A percentile compares a stretch with the other conserved stretches of the same genome.
phyloP scores from a whole-genome alignment of 768 basidiomycete species.

The Suillus occidentalis region DNA sequence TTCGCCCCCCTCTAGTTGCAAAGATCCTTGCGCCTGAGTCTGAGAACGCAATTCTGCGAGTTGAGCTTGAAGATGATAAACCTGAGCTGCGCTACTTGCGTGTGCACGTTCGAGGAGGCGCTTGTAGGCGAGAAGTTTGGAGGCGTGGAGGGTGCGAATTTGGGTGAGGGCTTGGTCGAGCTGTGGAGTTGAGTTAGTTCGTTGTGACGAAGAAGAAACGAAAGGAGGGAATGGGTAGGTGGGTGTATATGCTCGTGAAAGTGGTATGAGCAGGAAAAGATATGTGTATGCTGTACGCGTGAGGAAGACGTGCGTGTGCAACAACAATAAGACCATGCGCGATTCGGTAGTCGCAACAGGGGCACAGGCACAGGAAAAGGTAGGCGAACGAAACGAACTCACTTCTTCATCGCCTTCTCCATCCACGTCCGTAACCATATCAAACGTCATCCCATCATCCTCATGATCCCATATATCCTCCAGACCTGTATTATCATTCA shows the following conservation, averaged over 20 bases:
- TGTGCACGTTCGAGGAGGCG: constrained; percentile 81
- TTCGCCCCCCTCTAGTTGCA: constrained; percentile 29
- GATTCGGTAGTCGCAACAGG: not conserved
- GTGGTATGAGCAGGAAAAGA: not conserved
- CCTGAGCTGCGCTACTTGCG: constrained; percentile 73
- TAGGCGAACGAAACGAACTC: constrained; percentile 14
- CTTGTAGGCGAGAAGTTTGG: constrained; percentile 71
- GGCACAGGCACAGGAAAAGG: not conserved
- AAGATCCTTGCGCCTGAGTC: constrained; percentile 17
- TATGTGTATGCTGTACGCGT: not conserved
- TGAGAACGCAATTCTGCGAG: constrained; percentile 61
- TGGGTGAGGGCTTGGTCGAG: constrained; percentile 44
- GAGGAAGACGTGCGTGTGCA: constrained; percentile 7
- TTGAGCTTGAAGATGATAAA: constrained; percentile 85
- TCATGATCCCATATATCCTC: constrained; percentile 44
- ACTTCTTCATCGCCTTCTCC: constrained; percentile 76
- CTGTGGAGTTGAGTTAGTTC: constrained; percentile 25
- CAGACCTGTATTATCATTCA: constrained; percentile 19
- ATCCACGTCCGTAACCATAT: constrained; percentile 66
- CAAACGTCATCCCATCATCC: constrained; percentile 60
- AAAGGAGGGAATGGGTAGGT: too few relatives aligned
- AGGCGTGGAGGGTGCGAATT: constrained; percentile 42
- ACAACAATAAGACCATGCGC: not conserved
- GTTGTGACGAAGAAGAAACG: not conserved
- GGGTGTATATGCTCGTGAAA: not conserved